Conservation (phyloP, 2,329 filamentous ascomycete species). For the Apiospora marii region DNA sequence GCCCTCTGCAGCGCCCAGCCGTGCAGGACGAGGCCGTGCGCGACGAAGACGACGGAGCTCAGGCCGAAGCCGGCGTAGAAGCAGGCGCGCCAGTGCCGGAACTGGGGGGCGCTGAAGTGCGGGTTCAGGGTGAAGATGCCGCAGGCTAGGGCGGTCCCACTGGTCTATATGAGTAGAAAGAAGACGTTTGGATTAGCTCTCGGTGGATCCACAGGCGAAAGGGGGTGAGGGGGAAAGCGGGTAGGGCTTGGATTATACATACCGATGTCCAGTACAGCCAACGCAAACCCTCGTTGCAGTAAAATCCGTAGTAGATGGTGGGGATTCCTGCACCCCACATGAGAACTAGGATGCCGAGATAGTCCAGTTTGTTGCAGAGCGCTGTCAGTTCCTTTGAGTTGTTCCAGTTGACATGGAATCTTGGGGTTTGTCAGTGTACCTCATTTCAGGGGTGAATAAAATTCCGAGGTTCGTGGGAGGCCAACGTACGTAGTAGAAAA, state of each 20-base stretch:
- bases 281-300: conserved; percentile 27
- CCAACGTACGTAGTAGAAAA: conserved; percentile 29
- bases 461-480: not conserved
- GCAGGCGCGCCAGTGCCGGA: conserved; percentile 29
- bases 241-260: conserved; percentile 22
- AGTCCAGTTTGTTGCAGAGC: conserved; percentile 31
- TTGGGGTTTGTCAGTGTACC: not conserved
- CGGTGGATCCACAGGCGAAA: not conserved
- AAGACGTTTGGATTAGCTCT: not conserved
- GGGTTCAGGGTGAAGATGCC: conserved; percentile 29
- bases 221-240: not conserved
- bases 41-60: conserved; percentile 29
- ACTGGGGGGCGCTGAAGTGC: conserved; percentile 28
- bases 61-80: conserved; percentile 32
- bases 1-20: conserved; percentile 14
- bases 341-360: conserved; percentile 30
- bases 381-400: conserved; percentile 6
- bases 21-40: conserved; percentile 18
- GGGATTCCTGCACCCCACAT: conserved; percentile 33
- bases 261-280: conserved; percentile 28
- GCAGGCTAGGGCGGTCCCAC: conserved; percentile 7
- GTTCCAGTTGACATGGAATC: conserved; percentile 4
- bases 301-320: conserved; percentile 34
- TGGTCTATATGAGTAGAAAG: conserved; percentile 10
- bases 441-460: not conserved